Evolutionary conservation across 495 filamentous ascomycete species (phyloP), one percentile per base, ranked within the genome.

Genomic region (Xylaria longipes): DNA sequence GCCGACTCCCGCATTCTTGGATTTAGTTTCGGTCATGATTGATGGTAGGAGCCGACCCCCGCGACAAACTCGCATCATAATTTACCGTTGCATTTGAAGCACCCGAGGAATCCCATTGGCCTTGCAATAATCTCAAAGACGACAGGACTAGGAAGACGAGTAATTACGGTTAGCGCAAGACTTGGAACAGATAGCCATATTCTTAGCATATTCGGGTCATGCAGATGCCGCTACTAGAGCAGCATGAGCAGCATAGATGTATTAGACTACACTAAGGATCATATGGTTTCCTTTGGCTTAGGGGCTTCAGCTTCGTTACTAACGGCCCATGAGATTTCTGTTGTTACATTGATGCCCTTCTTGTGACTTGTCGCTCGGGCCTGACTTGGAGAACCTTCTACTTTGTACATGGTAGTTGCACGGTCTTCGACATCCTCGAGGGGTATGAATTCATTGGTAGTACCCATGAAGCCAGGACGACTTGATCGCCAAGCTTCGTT

Each of bases 401-500:
- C 60, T 14, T 27, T 43, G n/a, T 45, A 43, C 20, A 3, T 63
- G n/a, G 60, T 63, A 12, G 20, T 5, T 43, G 60, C 11, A 20
- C 39, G 39, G 12, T 46, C 61, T n/a, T 64, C 61, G 39, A 43
- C 14, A 46, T 64, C 61, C 7, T 46, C 61, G 3, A 64, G 39
- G 3, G 61, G 61, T 29, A 64, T 46, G 41, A 64, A 64, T 29
- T 64, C 61, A 12, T 46, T 35, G 41, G n/a, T 33, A n/a, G 41
- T 31, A 8, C 33, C 27, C 17, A 31, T 60, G 31, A 60, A 60
- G 31, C 31, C 33, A 4, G 57, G 31, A 15, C 14, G 57, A 60
- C 57, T 60, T 31, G 62, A 31, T 46, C 62, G 62, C 62, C 62
- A 48, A 22, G 25, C 7, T 31, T 65, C 62, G n/a, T 29, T 63